A percentile compares a stretch with the other conserved stretches of the same genome.
These are phyloP conservation scores for Auriscalpium vulgare DNA, from an alignment of 768 basidiomycete species.

Conservation along the genomic window DNA sequence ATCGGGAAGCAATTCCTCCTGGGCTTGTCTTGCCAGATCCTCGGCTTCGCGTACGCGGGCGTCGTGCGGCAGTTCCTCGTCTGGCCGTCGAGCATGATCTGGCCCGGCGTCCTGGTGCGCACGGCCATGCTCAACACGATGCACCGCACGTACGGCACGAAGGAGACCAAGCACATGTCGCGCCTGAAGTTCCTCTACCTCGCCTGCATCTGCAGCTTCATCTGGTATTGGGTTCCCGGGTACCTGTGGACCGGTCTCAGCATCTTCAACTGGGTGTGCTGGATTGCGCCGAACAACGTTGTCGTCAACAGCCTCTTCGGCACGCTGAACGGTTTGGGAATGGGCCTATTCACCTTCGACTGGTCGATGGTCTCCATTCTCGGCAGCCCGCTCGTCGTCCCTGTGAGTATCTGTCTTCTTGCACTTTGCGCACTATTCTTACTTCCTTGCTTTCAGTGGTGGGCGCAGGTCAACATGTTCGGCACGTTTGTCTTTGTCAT, in stretches of 20 bases:
- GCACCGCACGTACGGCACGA: conserved; percentile 64
- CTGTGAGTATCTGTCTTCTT: conserved; percentile 41
- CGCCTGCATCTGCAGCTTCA: conserved; percentile 47
- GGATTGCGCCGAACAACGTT: conserved; percentile 80
- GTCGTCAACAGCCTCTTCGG: conserved; percentile 70
- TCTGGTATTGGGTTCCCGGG: conserved; percentile 78
- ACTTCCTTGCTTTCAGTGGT: conserved; percentile 48
- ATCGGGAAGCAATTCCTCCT: conserved; percentile 57
- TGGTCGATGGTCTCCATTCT: conserved; percentile 77
- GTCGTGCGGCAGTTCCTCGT: conserved; percentile 75
- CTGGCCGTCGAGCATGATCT: conserved; percentile 83
- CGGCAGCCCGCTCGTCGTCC: conserved; percentile 73
- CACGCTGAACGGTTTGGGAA: conserved; percentile 65
- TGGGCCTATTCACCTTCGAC: conserved; percentile 79
- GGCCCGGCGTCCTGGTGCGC: conserved; percentile 83
- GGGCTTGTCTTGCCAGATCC: conserved; percentile 52
- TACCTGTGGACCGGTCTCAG: conserved; percentile 81
- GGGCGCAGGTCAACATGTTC: conserved; percentile 72
- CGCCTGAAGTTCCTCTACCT: conserved; percentile 75
- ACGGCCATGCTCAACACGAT: conserved; percentile 83
- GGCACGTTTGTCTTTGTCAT: conserved; percentile 56
- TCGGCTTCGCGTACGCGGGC: conserved; percentile 69
- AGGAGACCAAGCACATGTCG: conserved; percentile 63
- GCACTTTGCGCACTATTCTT: conserved; percentile 1
- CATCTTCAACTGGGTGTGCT: conserved; percentile 87